Conservation (phyloP, 2,329 filamentous ascomycete species). For the Diplocarpon mali region DNA sequence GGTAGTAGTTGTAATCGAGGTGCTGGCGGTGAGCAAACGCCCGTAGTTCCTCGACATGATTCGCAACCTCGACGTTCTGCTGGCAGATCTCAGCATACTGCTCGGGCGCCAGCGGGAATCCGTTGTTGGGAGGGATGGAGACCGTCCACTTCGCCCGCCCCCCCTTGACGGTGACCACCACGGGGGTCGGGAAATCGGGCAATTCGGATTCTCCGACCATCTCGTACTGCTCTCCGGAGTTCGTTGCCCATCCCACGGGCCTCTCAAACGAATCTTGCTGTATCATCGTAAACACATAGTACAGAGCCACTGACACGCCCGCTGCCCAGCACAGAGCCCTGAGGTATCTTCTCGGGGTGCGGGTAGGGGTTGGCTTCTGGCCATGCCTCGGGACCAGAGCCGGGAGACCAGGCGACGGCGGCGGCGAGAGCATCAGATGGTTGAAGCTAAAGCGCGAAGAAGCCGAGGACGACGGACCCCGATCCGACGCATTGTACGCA, state of each 20-base stretch:
- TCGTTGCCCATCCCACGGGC: conserved; percentile 30
- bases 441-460: conserved; percentile 56
- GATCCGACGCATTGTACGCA: conserved; percentile 46
- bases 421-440: conserved; percentile 57
- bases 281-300: conserved; percentile 31
- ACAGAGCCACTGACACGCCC: conserved; percentile 40
- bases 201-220: conserved; percentile 54
- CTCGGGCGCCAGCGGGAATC: conserved; percentile 54
- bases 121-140: conserved; percentile 55
- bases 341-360: conserved; percentile 18
- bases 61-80: conserved; percentile 54
- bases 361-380: conserved; percentile 40
- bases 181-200: conserved; percentile 62
- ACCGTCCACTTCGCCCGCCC: conserved; percentile 69
- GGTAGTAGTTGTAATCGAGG: conserved; percentile 43
- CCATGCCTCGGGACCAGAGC: conserved; percentile 54
- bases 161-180: conserved; percentile 54
- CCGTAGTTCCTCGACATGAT: conserved; percentile 41
- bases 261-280: conserved; percentile 19
- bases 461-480: conserved; percentile 44
- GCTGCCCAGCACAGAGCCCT: conserved; percentile 38
- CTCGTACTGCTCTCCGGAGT: conserved; percentile 43
- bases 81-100: conserved; percentile 62
- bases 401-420: conserved; percentile 60
- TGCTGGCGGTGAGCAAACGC: conserved; percentile 33